Conservation (phyloP, 352 stramenopile species). For the Pythium sukuiense region DNA sequence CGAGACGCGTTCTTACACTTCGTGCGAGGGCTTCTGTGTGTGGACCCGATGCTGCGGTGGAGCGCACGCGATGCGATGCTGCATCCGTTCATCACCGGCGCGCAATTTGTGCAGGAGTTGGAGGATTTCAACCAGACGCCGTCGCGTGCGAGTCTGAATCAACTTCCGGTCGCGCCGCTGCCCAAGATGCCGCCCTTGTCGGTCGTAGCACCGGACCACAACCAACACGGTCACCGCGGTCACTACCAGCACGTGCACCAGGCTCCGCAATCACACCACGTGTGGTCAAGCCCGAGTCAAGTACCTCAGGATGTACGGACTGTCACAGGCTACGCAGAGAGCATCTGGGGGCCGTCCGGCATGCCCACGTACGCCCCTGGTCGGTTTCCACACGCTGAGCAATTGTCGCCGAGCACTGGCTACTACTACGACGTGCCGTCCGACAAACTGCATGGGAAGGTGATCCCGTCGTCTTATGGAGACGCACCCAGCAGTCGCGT, state of each 20-base stretch:
- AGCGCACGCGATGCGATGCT: conserved; percentile 36
- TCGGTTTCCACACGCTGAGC: conserved; percentile 5
- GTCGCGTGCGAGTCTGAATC: background rate
- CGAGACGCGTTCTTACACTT: conserved; percentile 44
- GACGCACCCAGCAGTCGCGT: conserved; percentile 12
- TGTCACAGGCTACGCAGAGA: background rate
- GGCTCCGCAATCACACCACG: background rate
- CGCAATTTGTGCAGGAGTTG: conserved; percentile 23
- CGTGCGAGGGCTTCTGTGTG: conserved; percentile 28
- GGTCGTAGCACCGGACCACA: background rate
- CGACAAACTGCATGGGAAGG: background rate
- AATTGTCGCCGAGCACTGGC: conserved; percentile 13
- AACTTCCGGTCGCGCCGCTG: background rate
- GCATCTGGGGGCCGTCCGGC: conserved; percentile 17
- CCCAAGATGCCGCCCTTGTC: background rate
- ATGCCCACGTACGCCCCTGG: conserved; percentile 19
- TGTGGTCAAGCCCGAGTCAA: conserved; percentile 12
- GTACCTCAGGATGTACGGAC: background rate
- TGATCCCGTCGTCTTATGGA: background rate
- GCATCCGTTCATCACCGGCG: conserved; percentile 53
- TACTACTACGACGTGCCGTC: conserved; percentile 16
- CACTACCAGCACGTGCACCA: background rate
- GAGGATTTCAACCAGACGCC: conserved; percentile 2
- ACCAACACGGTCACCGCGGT: background rate
- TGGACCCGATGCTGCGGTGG: conserved; percentile 41